Evolutionary conservation across 192 early-diverging fungal genomes (phyloP).

Genomic region (Podila verticillata): DNA sequence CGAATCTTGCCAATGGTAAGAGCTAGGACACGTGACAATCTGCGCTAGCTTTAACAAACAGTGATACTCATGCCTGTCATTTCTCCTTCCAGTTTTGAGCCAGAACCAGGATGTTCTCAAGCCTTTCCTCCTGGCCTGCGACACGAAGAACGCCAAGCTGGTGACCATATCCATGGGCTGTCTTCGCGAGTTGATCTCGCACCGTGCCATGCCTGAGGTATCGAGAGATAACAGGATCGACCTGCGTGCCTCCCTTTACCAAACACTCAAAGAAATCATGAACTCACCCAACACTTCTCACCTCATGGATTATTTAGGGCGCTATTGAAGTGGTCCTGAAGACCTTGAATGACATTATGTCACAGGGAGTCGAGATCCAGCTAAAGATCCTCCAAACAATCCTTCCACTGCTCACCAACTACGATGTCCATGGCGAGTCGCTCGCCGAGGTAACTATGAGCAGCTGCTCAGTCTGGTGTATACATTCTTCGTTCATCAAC

Average conservation of each 20-base stretch:
- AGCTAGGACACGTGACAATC: background rate
- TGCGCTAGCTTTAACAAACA: background rate
- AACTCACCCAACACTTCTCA: too few species aligned
- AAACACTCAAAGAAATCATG: background rate
- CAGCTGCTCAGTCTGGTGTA: background rate
- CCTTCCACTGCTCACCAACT: constrained; percentile 87
- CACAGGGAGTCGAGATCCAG: constrained; percentile 84
- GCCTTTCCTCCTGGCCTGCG: constrained; percentile 89
- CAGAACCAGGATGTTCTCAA: constrained; percentile 81
- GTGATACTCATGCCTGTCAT: background rate
- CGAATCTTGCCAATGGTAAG: constrained; percentile 38
- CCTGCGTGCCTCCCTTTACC: too few species aligned
- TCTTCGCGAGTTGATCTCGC: constrained; percentile 80
- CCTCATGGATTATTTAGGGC: constrained; percentile 10
- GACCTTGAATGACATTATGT: constrained; percentile 75
- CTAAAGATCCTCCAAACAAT: constrained; percentile 94
- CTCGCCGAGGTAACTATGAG: constrained; percentile 73
- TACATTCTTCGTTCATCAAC: background rate
- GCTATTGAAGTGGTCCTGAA: constrained; percentile 73
- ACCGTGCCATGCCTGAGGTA: constrained; percentile 79
- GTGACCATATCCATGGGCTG: constrained; percentile 85
- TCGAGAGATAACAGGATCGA: background rate
- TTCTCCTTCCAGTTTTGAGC: constrained; percentile 65
- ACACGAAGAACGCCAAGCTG: constrained; percentile 84
- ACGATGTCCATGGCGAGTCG: constrained; percentile 82